Evolutionary conservation across 345 rosid genomes (phyloP).

Genomic region (Atalantia buxifolia): DNA sequence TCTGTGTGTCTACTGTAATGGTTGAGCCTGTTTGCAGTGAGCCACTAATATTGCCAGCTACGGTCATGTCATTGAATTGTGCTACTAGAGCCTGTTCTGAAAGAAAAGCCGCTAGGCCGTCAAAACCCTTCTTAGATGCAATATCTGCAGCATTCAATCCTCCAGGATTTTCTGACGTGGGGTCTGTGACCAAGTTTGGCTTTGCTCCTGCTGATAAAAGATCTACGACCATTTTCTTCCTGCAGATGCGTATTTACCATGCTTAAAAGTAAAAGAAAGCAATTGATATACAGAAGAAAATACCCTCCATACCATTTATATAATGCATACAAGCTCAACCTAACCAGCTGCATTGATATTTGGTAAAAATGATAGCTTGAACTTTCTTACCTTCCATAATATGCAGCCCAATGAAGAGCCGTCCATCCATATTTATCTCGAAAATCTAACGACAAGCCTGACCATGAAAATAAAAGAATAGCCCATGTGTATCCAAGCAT

Average conservation of each 20-base stretch:
- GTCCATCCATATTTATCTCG: conserved; percentile 98
- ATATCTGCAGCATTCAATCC: conserved; percentile 89
- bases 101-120: conserved; percentile 85
- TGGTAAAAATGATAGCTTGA: neutral
- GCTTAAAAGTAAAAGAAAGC: conserved; percentile 10
- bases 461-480: conserved; percentile 57
- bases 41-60: conserved; percentile 86
- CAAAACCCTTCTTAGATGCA: conserved; percentile 68
- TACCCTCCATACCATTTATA: neutral
- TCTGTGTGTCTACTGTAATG: conserved; percentile 29
- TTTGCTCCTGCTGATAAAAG: conserved; percentile 92
- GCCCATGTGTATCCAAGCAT: conserved; percentile 93
- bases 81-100: conserved; percentile 81
- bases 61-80: conserved; percentile 75
- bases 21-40: conserved; percentile 44
- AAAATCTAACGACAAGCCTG: conserved; percentile 73
- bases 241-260: conserved; percentile 32
- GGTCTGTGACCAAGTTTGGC: conserved; percentile 84
- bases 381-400: conserved; percentile 59
- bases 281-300: neutral
- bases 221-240: conserved; percentile 88
- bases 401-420: conserved; percentile 99
- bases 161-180: conserved; percentile 58
- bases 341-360: neutral
- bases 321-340: neutral